Conservation (phyloP, 176 grass and related monocot genomes). For the Triticum urartu region DNA sequence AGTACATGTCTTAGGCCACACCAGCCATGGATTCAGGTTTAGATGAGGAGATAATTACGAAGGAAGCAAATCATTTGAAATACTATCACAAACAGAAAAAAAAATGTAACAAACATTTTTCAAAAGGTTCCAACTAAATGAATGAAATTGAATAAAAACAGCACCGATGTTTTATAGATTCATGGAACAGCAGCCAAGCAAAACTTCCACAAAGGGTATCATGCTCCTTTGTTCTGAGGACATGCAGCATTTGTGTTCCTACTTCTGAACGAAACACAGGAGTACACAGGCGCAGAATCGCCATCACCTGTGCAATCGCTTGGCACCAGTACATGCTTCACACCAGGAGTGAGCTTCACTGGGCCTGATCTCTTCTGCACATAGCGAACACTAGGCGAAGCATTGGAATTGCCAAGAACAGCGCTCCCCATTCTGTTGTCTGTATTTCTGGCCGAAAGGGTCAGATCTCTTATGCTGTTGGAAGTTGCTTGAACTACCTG, state of each 20-base stretch:
- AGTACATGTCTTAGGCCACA: background rate
- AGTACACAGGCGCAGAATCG: constrained; percentile 46
- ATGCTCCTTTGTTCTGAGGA: constrained; percentile 25
- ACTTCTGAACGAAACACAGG: constrained; percentile 33
- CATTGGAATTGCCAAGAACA: constrained; percentile 12
- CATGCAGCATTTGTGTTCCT: background rate
- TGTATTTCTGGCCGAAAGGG: constrained; percentile 22
- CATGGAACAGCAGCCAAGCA: background rate
- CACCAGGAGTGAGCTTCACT: constrained; percentile 50
- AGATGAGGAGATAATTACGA: background rate
- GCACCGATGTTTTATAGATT: background rate
- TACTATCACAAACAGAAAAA: background rate
- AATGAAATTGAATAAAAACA: background rate
- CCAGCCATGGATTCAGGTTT: background rate
- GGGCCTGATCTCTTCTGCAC: constrained; percentile 42
- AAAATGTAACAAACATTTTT: background rate
- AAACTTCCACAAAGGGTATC: background rate
- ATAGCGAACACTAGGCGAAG: constrained; percentile 24
- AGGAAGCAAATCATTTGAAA: background rate
- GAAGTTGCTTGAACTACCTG: constrained; percentile 23
- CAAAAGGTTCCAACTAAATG: background rate
- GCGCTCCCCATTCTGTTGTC: constrained; percentile 9
- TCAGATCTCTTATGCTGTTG: background rate
- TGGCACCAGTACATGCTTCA: constrained; percentile 50
- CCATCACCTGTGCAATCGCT: constrained; percentile 28